Evolutionary conservation across 495 filamentous ascomycete species (phyloP).

Genomic region (Penicillium paxilli): DNA sequence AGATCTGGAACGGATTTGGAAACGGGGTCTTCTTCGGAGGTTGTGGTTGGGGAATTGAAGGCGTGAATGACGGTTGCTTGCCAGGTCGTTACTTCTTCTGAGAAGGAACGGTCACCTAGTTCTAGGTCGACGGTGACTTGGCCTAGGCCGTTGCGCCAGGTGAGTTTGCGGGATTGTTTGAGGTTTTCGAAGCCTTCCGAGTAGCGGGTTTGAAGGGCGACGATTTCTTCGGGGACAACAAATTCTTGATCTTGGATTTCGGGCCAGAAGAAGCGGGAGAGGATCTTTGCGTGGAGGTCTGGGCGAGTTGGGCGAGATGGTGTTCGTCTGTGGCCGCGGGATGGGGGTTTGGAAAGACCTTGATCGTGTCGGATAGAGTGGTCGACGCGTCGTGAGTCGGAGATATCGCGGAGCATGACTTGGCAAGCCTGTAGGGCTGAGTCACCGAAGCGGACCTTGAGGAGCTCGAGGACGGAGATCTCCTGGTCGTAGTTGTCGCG

Average conservation of each 20-base stretch:
- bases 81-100: conserved; percentile 76
- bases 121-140: conserved; percentile 80
- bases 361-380: conserved; percentile 56
- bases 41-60: conserved; percentile 57
- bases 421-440: conserved; percentile 83
- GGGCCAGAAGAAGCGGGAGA: conserved; percentile 96
- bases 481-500: conserved; percentile 73
- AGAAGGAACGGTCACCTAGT: conserved; percentile 74
- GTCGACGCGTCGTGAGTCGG: conserved; percentile 77
- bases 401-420: conserved; percentile 95
- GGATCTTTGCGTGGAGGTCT: conserved; percentile 76
- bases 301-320: conserved; percentile 17
- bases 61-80: conserved; percentile 89
- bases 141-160: conserved; percentile 82
- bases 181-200: conserved; percentile 72
- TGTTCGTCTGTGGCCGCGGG: conserved; percentile 1
- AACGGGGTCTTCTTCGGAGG: conserved; percentile 31
- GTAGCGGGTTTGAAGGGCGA: conserved; percentile 66
- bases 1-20: conserved; percentile 63
- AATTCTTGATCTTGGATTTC: conserved; percentile 76
- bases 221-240: conserved; percentile 63
- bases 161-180: conserved; percentile 80
- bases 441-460: conserved; percentile 89
- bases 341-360: conserved; percentile 22
- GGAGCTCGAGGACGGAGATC: conserved; percentile 75